Percentiles rank a stretch among this genome's conserved stretches.
phyloP scores from a whole-genome alignment of 2,329 filamentous ascomycete genomes.

The Fusarium drepaniforme region DNA sequence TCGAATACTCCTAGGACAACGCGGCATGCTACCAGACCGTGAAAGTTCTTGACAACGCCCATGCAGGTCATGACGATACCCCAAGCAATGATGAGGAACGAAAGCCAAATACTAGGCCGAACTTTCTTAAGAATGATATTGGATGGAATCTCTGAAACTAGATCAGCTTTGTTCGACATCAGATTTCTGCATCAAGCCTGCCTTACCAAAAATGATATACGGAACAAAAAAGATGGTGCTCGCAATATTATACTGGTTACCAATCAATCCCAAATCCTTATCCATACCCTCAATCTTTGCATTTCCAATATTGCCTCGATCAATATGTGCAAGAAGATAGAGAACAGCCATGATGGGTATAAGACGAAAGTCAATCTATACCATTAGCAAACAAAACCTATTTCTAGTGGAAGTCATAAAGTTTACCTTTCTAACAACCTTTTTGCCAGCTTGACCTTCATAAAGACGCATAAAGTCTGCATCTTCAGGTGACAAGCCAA shows the following conservation, averaged over 20 bases:
- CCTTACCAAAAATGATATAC: slow-evolving; percentile 56
- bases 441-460: slow-evolving; percentile 25
- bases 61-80: slow-evolving; percentile 58
- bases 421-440: slow-evolving; percentile 29
- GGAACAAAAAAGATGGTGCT: slow-evolving; percentile 67
- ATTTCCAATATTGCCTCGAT: slow-evolving; percentile 41
- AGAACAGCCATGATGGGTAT: slow-evolving; percentile 32
- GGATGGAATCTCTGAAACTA: slow-evolving; percentile 51
- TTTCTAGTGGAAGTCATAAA: accelerated
- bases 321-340: slow-evolving; percentile 35
- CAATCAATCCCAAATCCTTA: slow-evolving; percentile 61
- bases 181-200: background rate
- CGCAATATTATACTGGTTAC: slow-evolving; percentile 65
- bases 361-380: slow-evolving; percentile 31
- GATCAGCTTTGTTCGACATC: background rate
- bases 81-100: slow-evolving; percentile 54
- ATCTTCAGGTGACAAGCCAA: slow-evolving; percentile 36
- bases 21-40: slow-evolving; percentile 58
- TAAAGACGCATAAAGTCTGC: slow-evolving; percentile 29
- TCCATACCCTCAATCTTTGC: slow-evolving; percentile 52
- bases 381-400: background rate
- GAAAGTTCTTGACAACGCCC: slow-evolving; percentile 60
- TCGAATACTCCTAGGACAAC: slow-evolving; percentile 58
- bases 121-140: slow-evolving; percentile 52
- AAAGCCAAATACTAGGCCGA: slow-evolving; percentile 51